Evolutionary conservation across 306 rosid species (phyloP).

Genomic region (Lathyrus oleraceus): DNA sequence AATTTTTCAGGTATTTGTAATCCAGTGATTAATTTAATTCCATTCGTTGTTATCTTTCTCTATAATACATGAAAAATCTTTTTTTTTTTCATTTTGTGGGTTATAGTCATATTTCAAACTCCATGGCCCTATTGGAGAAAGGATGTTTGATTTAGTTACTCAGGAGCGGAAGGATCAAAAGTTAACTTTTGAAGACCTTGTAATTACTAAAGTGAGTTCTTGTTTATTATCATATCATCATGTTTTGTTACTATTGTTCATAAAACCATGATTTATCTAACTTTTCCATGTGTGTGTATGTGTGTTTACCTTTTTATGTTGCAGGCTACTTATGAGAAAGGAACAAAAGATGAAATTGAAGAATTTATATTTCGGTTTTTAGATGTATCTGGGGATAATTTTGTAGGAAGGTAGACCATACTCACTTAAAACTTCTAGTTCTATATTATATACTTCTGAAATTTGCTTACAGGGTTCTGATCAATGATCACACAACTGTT

Average conservation of each 20-base stretch:
- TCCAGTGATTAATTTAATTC: slow-evolving; percentile 3
- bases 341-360: slow-evolving; percentile 77
- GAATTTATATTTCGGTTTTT: slow-evolving; percentile 67
- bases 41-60: not conserved
- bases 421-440: slow-evolving; percentile 2
- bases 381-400: slow-evolving; percentile 51
- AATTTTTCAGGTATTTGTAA: slow-evolving; percentile 60
- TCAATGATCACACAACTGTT: not conserved
- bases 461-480: slow-evolving; percentile 11
- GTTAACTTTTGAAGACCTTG: slow-evolving; percentile 84
- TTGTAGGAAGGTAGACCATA: slow-evolving; percentile 54
- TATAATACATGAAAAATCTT: not conserved
- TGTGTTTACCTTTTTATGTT: slow-evolving; percentile 32
- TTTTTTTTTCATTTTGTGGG: not conserved
- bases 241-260: not conserved
- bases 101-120: slow-evolving; percentile 62
- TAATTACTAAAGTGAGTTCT: slow-evolving; percentile 70
- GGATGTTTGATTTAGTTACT: slow-evolving; percentile 71
- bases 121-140: slow-evolving; percentile 67
- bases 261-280: slow-evolving; percentile 3
- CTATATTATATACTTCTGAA: not conserved
- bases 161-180: slow-evolving; percentile 72
- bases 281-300: not conserved
- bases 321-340: slow-evolving; percentile 84
- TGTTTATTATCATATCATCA: not conserved